These are phyloP conservation scores for Globisporangium canariense DNA, from an alignment of 352 stramenopile species.

Conservation along the genomic window DNA sequence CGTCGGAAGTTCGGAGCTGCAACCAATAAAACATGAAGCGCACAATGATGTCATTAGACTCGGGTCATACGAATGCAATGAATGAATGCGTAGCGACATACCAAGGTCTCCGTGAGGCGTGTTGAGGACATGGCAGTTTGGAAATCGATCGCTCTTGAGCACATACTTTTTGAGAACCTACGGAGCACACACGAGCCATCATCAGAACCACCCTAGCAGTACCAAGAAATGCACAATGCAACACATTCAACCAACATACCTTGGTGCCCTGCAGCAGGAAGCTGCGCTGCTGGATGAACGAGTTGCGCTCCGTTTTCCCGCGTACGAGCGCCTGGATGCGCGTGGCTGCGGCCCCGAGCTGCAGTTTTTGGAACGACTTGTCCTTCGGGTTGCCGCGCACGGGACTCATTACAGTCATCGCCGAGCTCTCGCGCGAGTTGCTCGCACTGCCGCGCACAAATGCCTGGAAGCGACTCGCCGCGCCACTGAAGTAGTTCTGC, in stretches of 20 bases:
- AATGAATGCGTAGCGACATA: slow-evolving; percentile 14
- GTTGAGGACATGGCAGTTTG: slow-evolving; percentile 70
- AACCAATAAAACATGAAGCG: neutral
- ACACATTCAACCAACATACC: slow-evolving; percentile 20
- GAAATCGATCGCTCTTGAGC: slow-evolving; percentile 79
- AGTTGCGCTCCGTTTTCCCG: slow-evolving; percentile 47
- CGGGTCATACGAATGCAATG: neutral
- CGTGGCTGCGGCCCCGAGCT: slow-evolving; percentile 42
- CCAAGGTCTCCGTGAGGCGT: slow-evolving; percentile 61
- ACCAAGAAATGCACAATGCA: neutral
- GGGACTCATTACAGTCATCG: slow-evolving; percentile 3
- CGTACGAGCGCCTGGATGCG: slow-evolving; percentile 72
- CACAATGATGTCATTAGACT: neutral
- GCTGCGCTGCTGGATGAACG: slow-evolving; percentile 49
- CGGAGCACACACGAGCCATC: neutral
- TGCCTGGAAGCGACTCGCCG: slow-evolving; percentile 32
- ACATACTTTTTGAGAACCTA: slow-evolving; percentile 82
- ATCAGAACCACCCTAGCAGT: neutral
- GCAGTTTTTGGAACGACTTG: slow-evolving; percentile 2
- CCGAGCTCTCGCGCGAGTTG: slow-evolving; percentile 2
- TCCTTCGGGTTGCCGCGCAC: neutral
- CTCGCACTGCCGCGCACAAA: slow-evolving; percentile 25
- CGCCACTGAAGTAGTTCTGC: slow-evolving; percentile 34
- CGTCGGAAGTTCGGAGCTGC: slow-evolving; percentile 77
- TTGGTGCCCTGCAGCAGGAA: slow-evolving; percentile 70